Base-by-base conservation (phyloP, 345 rosid genomes). In the Lumnitzera racemosa region DNA sequence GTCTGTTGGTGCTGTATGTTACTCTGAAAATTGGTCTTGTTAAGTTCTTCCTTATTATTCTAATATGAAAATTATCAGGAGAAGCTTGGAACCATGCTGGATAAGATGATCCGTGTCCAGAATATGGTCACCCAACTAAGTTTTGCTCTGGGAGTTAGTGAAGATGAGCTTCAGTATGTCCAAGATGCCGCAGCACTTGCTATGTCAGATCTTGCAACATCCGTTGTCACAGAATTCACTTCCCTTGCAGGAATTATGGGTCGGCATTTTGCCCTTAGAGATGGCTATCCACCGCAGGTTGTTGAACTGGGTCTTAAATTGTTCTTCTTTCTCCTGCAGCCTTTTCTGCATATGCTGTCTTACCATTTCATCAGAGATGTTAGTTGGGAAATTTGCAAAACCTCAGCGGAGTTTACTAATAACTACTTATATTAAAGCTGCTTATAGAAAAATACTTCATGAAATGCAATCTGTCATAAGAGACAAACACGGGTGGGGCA, bases 231-330 rank as follows among this genome's bases (percentile, higher is more conserved):
- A 49, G 96, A 92, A 74, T 92, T 92, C 73, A 85, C 98, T 62
- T 62, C 96, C 43, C 88, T 92, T 31, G 82, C 98, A 13, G 98
- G 98, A 70, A 80, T 82, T 74, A 92, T 92, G 98, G 98, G 85
- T 51, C 83, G 94, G 58, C 96, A 92, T 81, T 89, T 89, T 78
- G 98, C 98, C 67, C 89, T 87, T 50, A 72, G 91, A 78, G 96
- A 87, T 74, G 96, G 96, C 72, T 87, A 81, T 70, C 80, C 90
- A 67, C 81, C 78, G 68, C 82, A 89, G 96, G 98, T 92, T 69
- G 55, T 61, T 76, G 51, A 24, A 48, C 13, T 56, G 25, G 24
- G 52, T 52, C 63, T 64, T 20, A 50, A 52, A 62, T 58, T 41
- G 11, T 53, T n/a, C 61, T 53, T 41, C 10, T 47, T 67, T 60